Percentiles rank a stretch among this genome's conserved stretches.
Conservation (phyloP, 169 alveolate genomes). For the Plasmodium blacklocki region DNA sequence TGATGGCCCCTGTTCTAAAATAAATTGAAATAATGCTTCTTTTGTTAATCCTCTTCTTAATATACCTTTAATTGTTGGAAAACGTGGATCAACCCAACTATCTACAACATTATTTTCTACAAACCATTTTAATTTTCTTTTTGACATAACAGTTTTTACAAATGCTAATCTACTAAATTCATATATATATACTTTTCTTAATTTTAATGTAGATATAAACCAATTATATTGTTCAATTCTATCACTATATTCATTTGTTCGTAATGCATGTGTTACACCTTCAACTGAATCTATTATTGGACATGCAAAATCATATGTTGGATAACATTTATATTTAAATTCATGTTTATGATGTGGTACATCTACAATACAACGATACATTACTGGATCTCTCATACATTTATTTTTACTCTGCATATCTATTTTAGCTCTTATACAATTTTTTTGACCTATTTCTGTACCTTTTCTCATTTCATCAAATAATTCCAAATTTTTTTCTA, state of each 20-base stretch:
- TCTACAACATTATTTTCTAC: constrained; percentile 94
- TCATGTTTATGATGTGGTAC: constrained; percentile 96
- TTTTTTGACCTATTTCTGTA: constrained; percentile 90
- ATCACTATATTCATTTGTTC: constrained; percentile 98
- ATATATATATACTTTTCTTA: constrained; percentile 93
- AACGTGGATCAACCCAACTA: constrained; percentile 98
- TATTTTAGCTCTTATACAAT: constrained; percentile 98
- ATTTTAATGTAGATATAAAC: constrained; percentile 90
- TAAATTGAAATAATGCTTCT: constrained; percentile 96
- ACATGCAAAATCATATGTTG: constrained; percentile 99
- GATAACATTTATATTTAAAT: constrained; percentile 95
- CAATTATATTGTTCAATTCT: constrained; percentile 96
- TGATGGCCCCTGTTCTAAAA: constrained; percentile 98
- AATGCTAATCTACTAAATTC: constrained; percentile 96
- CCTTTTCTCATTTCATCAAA: constrained; percentile 94
- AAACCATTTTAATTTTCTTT: constrained; percentile 97
- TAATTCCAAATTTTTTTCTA: constrained; percentile 93
- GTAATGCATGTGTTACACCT: constrained; percentile 98
- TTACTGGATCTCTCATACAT: constrained; percentile 99
- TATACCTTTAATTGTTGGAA: constrained; percentile 99
- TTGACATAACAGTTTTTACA: constrained; percentile 95
- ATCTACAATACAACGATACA: constrained; percentile 94
- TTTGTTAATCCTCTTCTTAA: constrained; percentile 98
- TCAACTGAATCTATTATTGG: constrained; percentile 98
- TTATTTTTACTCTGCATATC: constrained; percentile 95